Evolutionary conservation across 1,284 basidiomycete genomes (phyloP).

Genomic region (Nidula niveotomentosa): DNA sequence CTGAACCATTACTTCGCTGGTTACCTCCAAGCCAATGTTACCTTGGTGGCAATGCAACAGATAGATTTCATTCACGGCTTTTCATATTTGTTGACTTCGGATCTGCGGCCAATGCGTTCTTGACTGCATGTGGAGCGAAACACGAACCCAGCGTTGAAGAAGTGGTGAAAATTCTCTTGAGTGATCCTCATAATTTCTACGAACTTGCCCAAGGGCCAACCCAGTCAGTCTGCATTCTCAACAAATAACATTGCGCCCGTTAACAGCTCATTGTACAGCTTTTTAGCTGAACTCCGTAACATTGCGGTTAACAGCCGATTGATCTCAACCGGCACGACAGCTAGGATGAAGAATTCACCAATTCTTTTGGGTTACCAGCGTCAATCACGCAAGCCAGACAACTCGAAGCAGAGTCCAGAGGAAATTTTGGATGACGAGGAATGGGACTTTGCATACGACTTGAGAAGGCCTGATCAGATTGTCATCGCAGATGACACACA

Average conservation of each 20-base stretch:
- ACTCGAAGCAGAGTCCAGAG: slow-evolving; percentile 25
- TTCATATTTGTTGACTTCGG: slow-evolving; percentile 95
- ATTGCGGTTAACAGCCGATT: slow-evolving; percentile 76
- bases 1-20: slow-evolving; percentile 37
- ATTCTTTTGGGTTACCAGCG: slow-evolving; percentile 76
- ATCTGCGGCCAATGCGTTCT: slow-evolving; percentile 76
- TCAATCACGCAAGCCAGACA: slow-evolving; percentile 36
- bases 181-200: slow-evolving; percentile 71
- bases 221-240: slow-evolving; percentile 39
- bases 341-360: slow-evolving; percentile 67
- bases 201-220: slow-evolving; percentile 62
- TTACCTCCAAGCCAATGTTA: slow-evolving; percentile 71
- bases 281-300: slow-evolving; percentile 81
- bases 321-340: slow-evolving; percentile 56
- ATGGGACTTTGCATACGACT: slow-evolving; percentile 65
- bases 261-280: slow-evolving; percentile 50
- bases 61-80: slow-evolving; percentile 68
- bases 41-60: slow-evolving; percentile 51
- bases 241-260: not conserved
- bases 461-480: slow-evolving; percentile 62
- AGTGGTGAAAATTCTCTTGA: slow-evolving; percentile 61
- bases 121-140: slow-evolving; percentile 86
- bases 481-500: slow-evolving; percentile 83
- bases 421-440: slow-evolving; percentile 65
- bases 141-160: slow-evolving; percentile 89